Evolutionary conservation across 805 yeast species (phyloP).

Genomic region (Ogataea kodamae): DNA sequence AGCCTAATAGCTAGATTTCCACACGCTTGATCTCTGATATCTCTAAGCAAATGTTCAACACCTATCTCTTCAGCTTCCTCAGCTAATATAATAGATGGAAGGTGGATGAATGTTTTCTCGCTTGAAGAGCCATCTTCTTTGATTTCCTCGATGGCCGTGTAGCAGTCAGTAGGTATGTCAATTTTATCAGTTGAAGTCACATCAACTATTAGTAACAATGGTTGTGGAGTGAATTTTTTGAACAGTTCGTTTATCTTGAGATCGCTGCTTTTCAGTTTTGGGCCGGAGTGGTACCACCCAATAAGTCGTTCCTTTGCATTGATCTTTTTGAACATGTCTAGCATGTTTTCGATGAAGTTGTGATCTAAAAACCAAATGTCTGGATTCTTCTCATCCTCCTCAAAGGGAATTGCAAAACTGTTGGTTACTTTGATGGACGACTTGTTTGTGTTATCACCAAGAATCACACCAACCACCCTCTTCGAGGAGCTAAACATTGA

Average conservation of each 20-base stretch:
- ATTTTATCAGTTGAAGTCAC: constrained; percentile 74
- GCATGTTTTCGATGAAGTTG: constrained; percentile 93
- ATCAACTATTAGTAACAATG: constrained; percentile 85
- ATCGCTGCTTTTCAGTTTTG: constrained; percentile 84
- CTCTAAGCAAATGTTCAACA: constrained; percentile 92
- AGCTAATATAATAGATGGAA: constrained; percentile 90
- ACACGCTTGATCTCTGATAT: constrained; percentile 94
- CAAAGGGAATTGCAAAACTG: constrained; percentile 96
- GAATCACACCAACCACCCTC: constrained; percentile 88
- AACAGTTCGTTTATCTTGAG: constrained; percentile 87
- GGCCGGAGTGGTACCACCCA: constrained; percentile 99
- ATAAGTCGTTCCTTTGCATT: constrained; percentile 93
- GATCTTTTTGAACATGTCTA: constrained; percentile 95
- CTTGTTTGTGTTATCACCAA: constrained; percentile 66
- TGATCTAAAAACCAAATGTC: constrained; percentile 97
- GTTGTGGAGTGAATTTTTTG: constrained; percentile 76
- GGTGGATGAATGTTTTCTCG: constrained; percentile 87
- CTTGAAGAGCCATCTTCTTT: constrained; percentile 94
- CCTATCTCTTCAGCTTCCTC: constrained; percentile 99
- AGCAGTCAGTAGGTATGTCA: constrained; percentile 95
- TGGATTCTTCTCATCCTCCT: constrained; percentile 89
- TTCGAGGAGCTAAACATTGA: constrained; percentile 30
- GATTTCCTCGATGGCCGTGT: constrained; percentile 89
- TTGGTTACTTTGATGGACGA: constrained; percentile 68
- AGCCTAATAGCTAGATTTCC: constrained; percentile 84